A percentile compares a stretch with the other conserved stretches of the same genome.
Conservation (phyloP, 1,284 basidiomycete species). For the Crepidotus sp. region DNA sequence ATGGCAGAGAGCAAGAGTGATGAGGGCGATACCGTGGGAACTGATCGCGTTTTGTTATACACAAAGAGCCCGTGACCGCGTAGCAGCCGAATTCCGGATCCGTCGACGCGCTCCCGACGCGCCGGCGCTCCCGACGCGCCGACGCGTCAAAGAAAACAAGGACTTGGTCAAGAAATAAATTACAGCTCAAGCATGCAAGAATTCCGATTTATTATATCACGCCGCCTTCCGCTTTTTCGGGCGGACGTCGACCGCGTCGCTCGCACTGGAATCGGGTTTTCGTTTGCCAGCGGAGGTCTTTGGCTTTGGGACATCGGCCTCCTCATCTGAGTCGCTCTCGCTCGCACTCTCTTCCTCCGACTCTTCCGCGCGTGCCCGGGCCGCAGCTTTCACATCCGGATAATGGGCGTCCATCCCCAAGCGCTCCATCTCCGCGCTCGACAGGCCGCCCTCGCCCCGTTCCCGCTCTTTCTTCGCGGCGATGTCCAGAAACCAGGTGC, state of each 20-base stretch:
- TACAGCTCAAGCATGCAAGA: too few relatives aligned
- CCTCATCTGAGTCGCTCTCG: slow-evolving; percentile 9
- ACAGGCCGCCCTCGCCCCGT: slow-evolving; percentile 2
- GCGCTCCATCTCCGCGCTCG: slow-evolving; percentile 11
- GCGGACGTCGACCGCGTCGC: slow-evolving; percentile 2
- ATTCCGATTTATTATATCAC: neutral
- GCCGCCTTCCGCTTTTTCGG: slow-evolving; percentile 10
- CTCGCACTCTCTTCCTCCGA: slow-evolving; percentile 6
- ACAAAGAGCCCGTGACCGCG: slow-evolving; percentile 3
- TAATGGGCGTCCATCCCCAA: slow-evolving; percentile 14
- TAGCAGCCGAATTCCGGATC: neutral
- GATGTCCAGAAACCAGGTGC: slow-evolving; percentile 12
- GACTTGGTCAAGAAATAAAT: neutral
- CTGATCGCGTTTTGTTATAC: neutral
- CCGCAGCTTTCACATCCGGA: slow-evolving; percentile 12
- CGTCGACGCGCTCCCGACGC: too few relatives aligned
- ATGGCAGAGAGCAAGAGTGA: too few relatives aligned
- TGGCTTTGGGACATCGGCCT: neutral
- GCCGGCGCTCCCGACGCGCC: too few relatives aligned
- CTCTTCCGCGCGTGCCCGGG: slow-evolving; percentile 1
- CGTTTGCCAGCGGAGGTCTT: slow-evolving; percentile 11
- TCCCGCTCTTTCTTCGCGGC: slow-evolving; percentile 14
- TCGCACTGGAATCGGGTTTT: slow-evolving; percentile 6
- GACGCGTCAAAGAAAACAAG: too few relatives aligned
- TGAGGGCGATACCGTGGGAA: neutral